phyloP scores from a whole-genome alignment of 352 stramenopile species.

The Globisporangium takayamanum region DNA sequence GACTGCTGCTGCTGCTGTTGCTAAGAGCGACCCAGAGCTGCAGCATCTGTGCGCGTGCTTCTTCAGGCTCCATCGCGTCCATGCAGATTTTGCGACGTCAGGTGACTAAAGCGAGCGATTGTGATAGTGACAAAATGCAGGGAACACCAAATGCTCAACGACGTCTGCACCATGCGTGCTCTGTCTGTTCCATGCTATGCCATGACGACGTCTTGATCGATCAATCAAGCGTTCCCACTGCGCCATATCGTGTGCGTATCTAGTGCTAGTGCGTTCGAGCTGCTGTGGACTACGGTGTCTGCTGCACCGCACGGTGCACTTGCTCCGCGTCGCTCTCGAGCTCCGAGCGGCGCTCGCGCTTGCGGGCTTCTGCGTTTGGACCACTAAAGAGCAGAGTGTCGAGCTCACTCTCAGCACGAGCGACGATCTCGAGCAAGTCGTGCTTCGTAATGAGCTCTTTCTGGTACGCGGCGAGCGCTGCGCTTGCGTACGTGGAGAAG shows the following conservation, averaged over 20 bases:
- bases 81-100: neutral
- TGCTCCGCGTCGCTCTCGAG: constrained; percentile 34
- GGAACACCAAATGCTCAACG: too few relatives aligned
- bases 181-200: neutral
- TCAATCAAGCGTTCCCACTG: too few relatives aligned
- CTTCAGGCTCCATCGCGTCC: constrained; percentile 27
- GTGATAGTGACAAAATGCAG: too few relatives aligned
- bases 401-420: constrained; percentile 37
- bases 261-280: neutral
- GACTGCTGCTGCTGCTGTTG: too few relatives aligned
- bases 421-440: constrained; percentile 42
- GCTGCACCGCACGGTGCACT: constrained; percentile 14
- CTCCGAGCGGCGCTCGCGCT: constrained; percentile 31
- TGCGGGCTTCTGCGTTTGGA: constrained; percentile 25
- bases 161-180: neutral
- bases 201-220: too few relatives aligned
- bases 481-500: constrained; percentile 65
- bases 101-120: neutral
- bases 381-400: constrained; percentile 41
- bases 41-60: constrained; percentile 48
- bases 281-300: neutral
- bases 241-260: neutral
- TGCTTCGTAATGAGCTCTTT: constrained; percentile 50
- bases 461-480: constrained; percentile 43
- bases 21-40: constrained; percentile 28